Percentiles rank a stretch among this genome's conserved stretches.
phyloP scores from a whole-genome alignment of 164 flowering plant genomes.

The Kingdonia uniflora region DNA sequence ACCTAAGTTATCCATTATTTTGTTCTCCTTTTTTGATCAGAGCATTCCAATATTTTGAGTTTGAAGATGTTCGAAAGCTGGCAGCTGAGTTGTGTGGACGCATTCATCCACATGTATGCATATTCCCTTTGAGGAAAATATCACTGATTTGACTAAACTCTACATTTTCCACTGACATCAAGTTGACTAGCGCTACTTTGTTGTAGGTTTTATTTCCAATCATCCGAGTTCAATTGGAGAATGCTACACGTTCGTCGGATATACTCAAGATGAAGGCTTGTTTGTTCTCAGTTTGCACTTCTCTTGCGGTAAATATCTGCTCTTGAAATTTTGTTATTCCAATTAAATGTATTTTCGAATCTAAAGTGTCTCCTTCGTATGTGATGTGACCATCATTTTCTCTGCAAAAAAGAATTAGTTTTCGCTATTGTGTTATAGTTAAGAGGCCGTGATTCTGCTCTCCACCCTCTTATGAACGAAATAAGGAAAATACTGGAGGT shows the following conservation, averaged over 20 bases:
- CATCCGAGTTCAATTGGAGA: slow-evolving; percentile 33
- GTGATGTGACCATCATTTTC: too few species aligned
- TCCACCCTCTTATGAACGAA: slow-evolving; percentile 30
- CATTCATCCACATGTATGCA: slow-evolving; percentile 60
- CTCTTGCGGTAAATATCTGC: slow-evolving; percentile 47
- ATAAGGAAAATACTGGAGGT: slow-evolving; percentile 38
- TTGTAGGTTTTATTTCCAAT: slow-evolving; percentile 59
- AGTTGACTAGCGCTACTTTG: not conserved
- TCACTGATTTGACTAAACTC: too few species aligned
- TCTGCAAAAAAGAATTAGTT: too few species aligned
- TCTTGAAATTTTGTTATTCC: too few species aligned
- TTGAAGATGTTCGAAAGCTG: slow-evolving; percentile 82
- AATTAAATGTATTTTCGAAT: too few species aligned
- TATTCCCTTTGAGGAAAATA: not conserved
- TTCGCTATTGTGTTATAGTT: slow-evolving; percentile 18
- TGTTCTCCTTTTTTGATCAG: slow-evolving; percentile 18
- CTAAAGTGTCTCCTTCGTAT: too few species aligned
- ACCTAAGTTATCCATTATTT: not conserved
- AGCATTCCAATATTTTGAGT: slow-evolving; percentile 50
- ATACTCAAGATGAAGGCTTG: slow-evolving; percentile 54
- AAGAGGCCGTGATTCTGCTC: slow-evolving; percentile 38
- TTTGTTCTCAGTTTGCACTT: slow-evolving; percentile 74
- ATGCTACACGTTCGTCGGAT: slow-evolving; percentile 33
- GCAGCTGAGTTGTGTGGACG: slow-evolving; percentile 93
- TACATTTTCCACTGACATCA: too few species aligned